Evolutionary conservation across 2,329 filamentous ascomycete genomes (phyloP).

Genomic region (Penicillium sclerotiorum): DNA sequence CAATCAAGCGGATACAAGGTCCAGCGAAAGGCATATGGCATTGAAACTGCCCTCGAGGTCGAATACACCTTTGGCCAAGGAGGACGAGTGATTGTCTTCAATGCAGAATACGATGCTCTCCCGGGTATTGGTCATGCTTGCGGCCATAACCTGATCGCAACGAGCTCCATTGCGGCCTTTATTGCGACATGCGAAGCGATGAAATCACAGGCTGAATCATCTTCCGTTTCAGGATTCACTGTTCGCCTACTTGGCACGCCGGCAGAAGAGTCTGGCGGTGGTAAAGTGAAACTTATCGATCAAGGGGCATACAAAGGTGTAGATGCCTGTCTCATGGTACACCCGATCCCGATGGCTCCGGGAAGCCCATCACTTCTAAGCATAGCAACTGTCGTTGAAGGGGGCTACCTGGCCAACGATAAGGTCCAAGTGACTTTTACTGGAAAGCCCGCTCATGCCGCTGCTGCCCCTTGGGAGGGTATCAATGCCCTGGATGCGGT

Average conservation of each 20-base stretch:
- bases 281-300: constrained; percentile 43
- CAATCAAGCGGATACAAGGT: constrained; percentile 46
- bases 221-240: constrained; percentile 24
- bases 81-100: constrained; percentile 34
- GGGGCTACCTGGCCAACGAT: constrained; percentile 36
- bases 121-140: constrained; percentile 41
- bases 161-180: constrained; percentile 39
- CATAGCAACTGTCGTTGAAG: constrained; percentile 26
- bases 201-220: constrained; percentile 16
- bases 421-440: constrained; percentile 44
- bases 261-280: constrained; percentile 39
- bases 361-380: constrained; percentile 20
- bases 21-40: constrained; percentile 49
- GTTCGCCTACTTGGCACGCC: constrained; percentile 40
- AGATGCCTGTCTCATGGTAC: constrained; percentile 46
- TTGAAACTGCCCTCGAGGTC: constrained; percentile 55
- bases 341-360: constrained; percentile 35
- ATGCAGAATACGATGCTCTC: constrained; percentile 44
- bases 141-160: constrained; percentile 37
- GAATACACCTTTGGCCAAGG: constrained; percentile 32
- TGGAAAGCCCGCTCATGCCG: constrained; percentile 60
- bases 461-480: constrained; percentile 59
- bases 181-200: constrained; percentile 36
- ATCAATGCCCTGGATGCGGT: constrained; percentile 62
- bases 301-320: constrained; percentile 44